phyloP scores from a whole-genome alignment of 768 basidiomycete genomes.

The Erythrobasidium yunnanense region DNA sequence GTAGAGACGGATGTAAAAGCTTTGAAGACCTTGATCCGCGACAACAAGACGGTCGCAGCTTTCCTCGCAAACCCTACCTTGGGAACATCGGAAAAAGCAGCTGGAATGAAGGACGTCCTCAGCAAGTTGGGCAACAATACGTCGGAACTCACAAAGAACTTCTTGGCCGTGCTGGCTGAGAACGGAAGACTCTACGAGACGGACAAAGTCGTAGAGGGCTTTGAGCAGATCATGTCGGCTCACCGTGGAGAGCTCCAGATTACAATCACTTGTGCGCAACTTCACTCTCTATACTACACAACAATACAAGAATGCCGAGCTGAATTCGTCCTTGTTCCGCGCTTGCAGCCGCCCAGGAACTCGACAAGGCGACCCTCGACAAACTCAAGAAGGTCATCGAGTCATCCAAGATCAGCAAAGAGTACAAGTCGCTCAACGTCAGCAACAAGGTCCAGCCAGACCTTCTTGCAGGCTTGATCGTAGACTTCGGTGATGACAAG shows the following conservation, averaged over 20 bases:
- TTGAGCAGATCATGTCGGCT: slow-evolving; percentile 74
- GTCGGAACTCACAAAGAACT: slow-evolving; percentile 60
- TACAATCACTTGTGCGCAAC: slow-evolving; percentile 67
- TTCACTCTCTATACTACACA: background rate
- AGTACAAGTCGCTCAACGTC: slow-evolving; percentile 78
- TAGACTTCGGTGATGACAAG: slow-evolving; percentile 90
- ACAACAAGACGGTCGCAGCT: slow-evolving; percentile 53
- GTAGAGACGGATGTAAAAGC: slow-evolving; percentile 71
- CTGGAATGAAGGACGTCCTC: slow-evolving; percentile 59
- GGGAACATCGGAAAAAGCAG: slow-evolving; percentile 60
- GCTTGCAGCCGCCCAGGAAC: slow-evolving; percentile 44
- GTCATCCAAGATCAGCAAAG: slow-evolving; percentile 69
- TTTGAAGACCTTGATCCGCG: slow-evolving; percentile 60
- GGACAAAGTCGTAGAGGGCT: slow-evolving; percentile 75
- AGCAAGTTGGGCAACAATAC: slow-evolving; percentile 48
- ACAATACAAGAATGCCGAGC: background rate
- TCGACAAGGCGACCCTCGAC: slow-evolving; percentile 62
- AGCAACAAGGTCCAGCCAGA: slow-evolving; percentile 90
- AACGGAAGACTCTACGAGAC: slow-evolving; percentile 83
- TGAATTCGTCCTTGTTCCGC: background rate
- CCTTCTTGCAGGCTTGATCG: slow-evolving; percentile 81
- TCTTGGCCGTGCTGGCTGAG: slow-evolving; percentile 76
- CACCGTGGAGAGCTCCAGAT: slow-evolving; percentile 90
- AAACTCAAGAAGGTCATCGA: slow-evolving; percentile 77
- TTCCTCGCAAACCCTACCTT: slow-evolving; percentile 88